Evolutionary conservation across 768 basidiomycete species (phyloP).

Genomic region (Trametes cinnabarina): DNA sequence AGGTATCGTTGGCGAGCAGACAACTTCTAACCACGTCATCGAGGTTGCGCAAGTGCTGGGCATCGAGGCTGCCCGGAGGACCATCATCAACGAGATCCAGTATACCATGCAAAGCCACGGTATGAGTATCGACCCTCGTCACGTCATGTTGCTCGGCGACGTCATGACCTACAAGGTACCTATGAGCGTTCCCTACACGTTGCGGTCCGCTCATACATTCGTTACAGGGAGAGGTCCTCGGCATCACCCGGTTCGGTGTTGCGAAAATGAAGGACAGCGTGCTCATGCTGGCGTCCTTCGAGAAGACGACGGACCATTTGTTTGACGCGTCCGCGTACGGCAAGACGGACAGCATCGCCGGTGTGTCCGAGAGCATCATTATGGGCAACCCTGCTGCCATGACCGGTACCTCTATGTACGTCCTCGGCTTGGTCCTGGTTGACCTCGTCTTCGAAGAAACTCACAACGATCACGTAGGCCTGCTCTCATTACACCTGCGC

Average conservation of each 20-base stretch:
- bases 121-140: conserved; percentile 98
- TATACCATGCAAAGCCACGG: conserved; percentile 97
- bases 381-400: conserved; percentile 96
- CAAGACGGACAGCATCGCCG: conserved; percentile 91
- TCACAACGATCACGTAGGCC: conserved; percentile 29
- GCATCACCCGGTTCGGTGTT: conserved; percentile 98
- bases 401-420: conserved; percentile 92
- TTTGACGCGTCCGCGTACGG: conserved; percentile 97
- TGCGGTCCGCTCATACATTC: background rate
- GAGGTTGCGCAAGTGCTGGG: conserved; percentile 95
- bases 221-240: conserved; percentile 89
- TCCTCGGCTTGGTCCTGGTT: conserved; percentile 1
- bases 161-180: conserved; percentile 96
- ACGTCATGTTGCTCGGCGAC: conserved; percentile 97
- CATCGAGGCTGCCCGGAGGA: conserved; percentile 91
- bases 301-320: conserved; percentile 98
- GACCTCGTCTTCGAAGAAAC: background rate
- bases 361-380: conserved; percentile 99
- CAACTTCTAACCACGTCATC: conserved; percentile 96
- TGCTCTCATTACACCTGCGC: conserved; percentile 38
- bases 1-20: conserved; percentile 92
- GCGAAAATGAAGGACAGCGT: conserved; percentile 99
- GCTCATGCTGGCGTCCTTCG: conserved; percentile 97
- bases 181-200: background rate
- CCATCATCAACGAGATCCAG: conserved; percentile 96